These are phyloP conservation scores for Typha latifolia DNA, from an alignment of 176 grass and related monocot species.

Conservation along the genomic window DNA sequence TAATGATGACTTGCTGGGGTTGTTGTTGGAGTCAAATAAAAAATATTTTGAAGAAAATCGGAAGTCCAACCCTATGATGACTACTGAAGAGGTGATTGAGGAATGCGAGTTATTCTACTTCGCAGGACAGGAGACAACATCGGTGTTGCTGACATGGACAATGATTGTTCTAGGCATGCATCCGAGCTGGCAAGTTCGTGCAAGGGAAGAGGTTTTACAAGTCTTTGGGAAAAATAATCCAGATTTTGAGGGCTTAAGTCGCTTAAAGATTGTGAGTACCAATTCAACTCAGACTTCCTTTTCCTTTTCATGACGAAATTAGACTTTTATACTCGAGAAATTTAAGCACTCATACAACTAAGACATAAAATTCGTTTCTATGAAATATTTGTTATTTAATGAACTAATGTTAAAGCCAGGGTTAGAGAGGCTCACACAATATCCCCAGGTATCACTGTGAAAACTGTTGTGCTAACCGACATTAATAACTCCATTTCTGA, in stretches of 20 bases:
- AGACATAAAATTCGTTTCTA: no score
- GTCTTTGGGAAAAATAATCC: slow-evolving; percentile 41
- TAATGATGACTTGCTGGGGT: slow-evolving; percentile 48
- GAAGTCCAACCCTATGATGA: slow-evolving; percentile 32
- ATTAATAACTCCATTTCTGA: no score
- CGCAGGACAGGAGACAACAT: slow-evolving; percentile 69
- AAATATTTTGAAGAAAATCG: slow-evolving; percentile 27
- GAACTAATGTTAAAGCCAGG: no score
- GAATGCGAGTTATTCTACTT: slow-evolving; percentile 95
- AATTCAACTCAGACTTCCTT: not conserved
- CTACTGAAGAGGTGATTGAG: slow-evolving; percentile 51
- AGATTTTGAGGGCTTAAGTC: slow-evolving; percentile 44
- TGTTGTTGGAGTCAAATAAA: slow-evolving; percentile 66
- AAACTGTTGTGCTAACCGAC: no score
- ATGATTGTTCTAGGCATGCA: slow-evolving; percentile 61
- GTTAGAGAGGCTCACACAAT: no score
- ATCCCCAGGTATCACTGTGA: no score
- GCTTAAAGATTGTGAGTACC: slow-evolving; percentile 65
- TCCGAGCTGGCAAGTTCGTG: slow-evolving; percentile 57
- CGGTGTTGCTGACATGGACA: slow-evolving; percentile 80
- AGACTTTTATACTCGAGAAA: not conserved
- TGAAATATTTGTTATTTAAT: no score
- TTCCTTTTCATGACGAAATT: not conserved
- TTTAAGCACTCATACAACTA: not conserved
- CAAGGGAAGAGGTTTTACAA: slow-evolving; percentile 71